phyloP scores from a whole-genome alignment of 768 basidiomycete genomes.

The Boletus rex-veris region DNA sequence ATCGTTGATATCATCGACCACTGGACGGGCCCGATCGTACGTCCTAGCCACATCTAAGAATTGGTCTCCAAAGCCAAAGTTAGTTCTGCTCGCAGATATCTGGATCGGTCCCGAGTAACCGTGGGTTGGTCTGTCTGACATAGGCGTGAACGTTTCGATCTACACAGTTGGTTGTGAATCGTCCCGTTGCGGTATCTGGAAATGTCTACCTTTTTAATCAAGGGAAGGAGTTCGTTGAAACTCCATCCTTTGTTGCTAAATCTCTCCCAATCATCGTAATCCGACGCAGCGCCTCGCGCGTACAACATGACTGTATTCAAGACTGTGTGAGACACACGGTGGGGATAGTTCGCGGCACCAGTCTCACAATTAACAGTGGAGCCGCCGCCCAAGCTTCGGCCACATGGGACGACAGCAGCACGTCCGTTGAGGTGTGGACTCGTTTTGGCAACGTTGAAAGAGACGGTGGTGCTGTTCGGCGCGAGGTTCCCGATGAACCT shows the following conservation, averaged over 20 bases:
- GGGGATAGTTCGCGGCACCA: too few relatives aligned
- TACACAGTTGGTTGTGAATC: constrained; percentile 44
- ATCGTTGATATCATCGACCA: constrained; percentile 46
- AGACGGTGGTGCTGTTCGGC: constrained; percentile 41
- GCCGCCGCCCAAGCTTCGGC: constrained; percentile 58
- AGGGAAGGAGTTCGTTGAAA: constrained; percentile 51
- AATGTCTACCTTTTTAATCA: constrained; percentile 49
- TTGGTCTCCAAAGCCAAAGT: constrained; percentile 31
- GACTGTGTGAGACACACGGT: neutral
- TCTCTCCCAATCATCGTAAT: constrained; percentile 58
- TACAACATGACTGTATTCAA: constrained; percentile 42
- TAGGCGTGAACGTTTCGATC: constrained; percentile 36
- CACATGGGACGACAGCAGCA: constrained; percentile 40
- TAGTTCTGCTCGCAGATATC: constrained; percentile 12
- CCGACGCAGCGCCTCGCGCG: constrained; percentile 54
- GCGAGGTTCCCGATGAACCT: constrained; percentile 44
- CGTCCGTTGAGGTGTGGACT: constrained; percentile 47
- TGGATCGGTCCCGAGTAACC: constrained; percentile 34
- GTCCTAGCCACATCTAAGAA: constrained; percentile 43
- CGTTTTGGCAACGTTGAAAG: constrained; percentile 36
- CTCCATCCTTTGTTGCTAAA: constrained; percentile 60
- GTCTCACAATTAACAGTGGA: constrained; percentile 56
- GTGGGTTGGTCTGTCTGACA: constrained; percentile 33
- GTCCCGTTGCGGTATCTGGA: neutral
- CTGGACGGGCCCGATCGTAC: constrained; percentile 47